Evolutionary conservation across 2,329 filamentous ascomycete species (phyloP).

Genomic region (Coleophoma eucalyptorum): DNA sequence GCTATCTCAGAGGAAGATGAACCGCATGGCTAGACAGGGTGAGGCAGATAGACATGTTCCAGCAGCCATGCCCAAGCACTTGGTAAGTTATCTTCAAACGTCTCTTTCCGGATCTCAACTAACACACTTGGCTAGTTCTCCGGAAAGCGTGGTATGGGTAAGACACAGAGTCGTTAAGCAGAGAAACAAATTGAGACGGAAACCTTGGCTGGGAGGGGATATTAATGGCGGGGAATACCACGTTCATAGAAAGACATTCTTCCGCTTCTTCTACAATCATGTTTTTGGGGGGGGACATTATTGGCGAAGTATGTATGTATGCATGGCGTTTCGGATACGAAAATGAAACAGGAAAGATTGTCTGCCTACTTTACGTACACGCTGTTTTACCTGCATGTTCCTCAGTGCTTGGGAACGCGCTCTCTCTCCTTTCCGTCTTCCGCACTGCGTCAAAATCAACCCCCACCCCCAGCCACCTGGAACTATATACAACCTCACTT

Average conservation of each 20-base stretch:
- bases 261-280: conserved; percentile 1
- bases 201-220: not conserved
- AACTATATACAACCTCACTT: no score
- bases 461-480: no score
- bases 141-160: conserved; percentile 92
- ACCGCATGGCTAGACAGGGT: conserved; percentile 94
- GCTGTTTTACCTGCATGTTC: no score
- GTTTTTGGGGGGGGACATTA: conserved; percentile 1
- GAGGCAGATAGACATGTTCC: conserved; percentile 91
- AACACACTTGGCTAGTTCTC: conserved; percentile 56
- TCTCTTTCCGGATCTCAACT: conserved; percentile 1
- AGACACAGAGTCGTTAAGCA: conserved; percentile 70
- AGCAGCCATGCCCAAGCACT: conserved; percentile 80
- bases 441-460: no score
- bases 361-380: no score
- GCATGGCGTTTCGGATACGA: no score
- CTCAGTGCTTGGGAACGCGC: no score
- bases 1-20: conserved; percentile 96
- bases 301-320: not conserved
- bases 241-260: conserved; percentile 1
- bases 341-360: no score
- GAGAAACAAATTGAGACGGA: not conserved
- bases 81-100: conserved; percentile 56
- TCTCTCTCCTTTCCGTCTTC: no score
- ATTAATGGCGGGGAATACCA: no score